A percentile compares a stretch with the other conserved stretches of the same genome.
These are phyloP conservation scores for Saccharomycopsis crataegensis DNA, from an alignment of 1,139 yeast species.

Conservation along the genomic window DNA sequence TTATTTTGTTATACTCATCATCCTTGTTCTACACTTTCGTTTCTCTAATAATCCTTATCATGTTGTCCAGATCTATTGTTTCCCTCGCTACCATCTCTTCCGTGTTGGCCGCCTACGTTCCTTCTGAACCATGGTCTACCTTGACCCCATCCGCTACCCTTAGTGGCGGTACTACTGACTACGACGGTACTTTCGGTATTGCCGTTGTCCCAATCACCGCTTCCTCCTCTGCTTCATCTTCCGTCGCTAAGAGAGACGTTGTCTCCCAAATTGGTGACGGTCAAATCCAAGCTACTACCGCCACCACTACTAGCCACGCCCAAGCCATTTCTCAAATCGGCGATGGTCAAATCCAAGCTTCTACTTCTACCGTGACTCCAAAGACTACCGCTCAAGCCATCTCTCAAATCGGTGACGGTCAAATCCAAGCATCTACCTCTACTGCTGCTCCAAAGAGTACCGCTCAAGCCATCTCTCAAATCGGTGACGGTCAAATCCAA, in stretches of 20 bases:
- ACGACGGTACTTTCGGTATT: constrained; percentile 58
- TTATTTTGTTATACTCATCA: background rate
- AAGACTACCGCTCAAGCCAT: constrained; percentile 28
- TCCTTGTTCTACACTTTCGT: constrained; percentile 23
- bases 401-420: constrained; percentile 37
- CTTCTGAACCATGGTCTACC: constrained; percentile 68
- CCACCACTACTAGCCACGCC: constrained; percentile 22
- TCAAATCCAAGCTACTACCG: constrained; percentile 24
- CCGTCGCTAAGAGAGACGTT: constrained; percentile 20
- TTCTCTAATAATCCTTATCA: constrained; percentile 39
- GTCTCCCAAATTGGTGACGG: constrained; percentile 25
- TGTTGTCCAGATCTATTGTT: constrained; percentile 33
- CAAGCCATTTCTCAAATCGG: constrained; percentile 30
- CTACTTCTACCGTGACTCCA: constrained; percentile 36
- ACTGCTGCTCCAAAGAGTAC: constrained; percentile 34
- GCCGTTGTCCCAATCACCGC: constrained; percentile 48
- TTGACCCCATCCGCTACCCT: constrained; percentile 56
- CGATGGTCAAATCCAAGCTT: constrained; percentile 35
- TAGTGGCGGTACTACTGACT: constrained; percentile 55
- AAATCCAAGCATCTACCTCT: constrained; percentile 32
- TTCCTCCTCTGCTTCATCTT: constrained; percentile 25
- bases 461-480: constrained; percentile 41
- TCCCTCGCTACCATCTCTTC: constrained; percentile 38
- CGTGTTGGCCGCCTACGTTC: constrained; percentile 57
- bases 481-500: constrained; percentile 55